These are phyloP conservation scores for Stagonosporopsis vannaccii DNA, from an alignment of 2,329 filamentous ascomycete genomes.

Conservation along the genomic window DNA sequence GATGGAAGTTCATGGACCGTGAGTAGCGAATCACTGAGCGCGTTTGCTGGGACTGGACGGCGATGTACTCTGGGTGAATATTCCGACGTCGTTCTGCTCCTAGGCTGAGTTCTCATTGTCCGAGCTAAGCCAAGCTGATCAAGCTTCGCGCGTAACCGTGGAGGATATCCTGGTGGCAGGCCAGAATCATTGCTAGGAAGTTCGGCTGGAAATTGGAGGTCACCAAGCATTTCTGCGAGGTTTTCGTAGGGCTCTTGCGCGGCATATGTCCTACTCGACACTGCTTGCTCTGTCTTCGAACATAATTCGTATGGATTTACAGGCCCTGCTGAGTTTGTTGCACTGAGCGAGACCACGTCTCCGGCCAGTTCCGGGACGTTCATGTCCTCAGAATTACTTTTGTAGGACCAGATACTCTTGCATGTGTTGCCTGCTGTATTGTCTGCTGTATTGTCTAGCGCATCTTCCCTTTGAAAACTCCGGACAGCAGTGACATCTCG, in stretches of 20 bases:
- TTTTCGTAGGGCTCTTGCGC: not conserved
- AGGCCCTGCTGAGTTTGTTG: slow-evolving; percentile 28
- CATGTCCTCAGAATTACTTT: not conserved
- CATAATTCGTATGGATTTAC: slow-evolving; percentile 27
- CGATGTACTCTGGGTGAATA: not conserved
- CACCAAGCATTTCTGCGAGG: slow-evolving; percentile 19
- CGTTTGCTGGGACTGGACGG: slow-evolving; percentile 12
- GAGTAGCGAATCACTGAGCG: slow-evolving; percentile 13
- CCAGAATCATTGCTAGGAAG: slow-evolving; percentile 16
- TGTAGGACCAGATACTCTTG: not conserved
- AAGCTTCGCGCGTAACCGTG: not conserved
- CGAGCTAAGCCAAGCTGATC: not conserved
- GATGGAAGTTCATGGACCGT: not conserved
- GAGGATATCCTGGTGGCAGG: slow-evolving; percentile 7
- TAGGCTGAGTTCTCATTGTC: not conserved
- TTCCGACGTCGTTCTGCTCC: slow-evolving; percentile 5
- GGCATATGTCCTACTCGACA: not conserved
- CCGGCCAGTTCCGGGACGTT: slow-evolving; percentile 21
- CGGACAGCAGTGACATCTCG: not conserved
- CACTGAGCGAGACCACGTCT: slow-evolving; percentile 22
- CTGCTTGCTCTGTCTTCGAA: not conserved
- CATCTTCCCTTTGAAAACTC: not conserved
- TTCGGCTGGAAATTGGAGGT: slow-evolving; percentile 18
- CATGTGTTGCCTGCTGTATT: no score
- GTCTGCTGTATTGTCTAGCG: no score